Conservation (phyloP, 352 stramenopile genomes). For the Aphanomyces cochlioides region DNA sequence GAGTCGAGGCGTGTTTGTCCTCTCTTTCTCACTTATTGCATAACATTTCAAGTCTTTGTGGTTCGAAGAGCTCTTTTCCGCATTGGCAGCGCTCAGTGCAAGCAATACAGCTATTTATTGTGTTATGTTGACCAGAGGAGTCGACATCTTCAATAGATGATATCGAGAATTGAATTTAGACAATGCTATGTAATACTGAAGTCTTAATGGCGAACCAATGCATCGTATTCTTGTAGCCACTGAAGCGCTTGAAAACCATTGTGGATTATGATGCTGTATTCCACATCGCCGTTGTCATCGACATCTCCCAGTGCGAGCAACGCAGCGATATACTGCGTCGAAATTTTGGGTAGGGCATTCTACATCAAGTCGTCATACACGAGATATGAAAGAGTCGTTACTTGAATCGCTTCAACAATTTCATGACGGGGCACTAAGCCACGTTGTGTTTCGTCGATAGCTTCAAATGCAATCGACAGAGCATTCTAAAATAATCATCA, state of each 20-base stretch:
- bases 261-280: conserved; percentile 64
- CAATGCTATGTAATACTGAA: not conserved
- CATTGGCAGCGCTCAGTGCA: too few relatives aligned
- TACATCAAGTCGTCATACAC: conserved; percentile 33
- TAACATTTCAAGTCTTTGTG: too few relatives aligned
- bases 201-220: not conserved
- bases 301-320: conserved; percentile 59
- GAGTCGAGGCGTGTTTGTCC: too few relatives aligned
- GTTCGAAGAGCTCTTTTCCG: too few relatives aligned
- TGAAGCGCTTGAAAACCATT: conserved; percentile 72
- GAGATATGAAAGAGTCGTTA: not conserved
- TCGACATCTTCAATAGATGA: too few relatives aligned
- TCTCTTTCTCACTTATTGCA: too few relatives aligned
- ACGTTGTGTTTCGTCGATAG: conserved; percentile 56
- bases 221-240: conserved; percentile 77
- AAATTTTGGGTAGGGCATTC: conserved; percentile 65
- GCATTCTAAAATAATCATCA: conserved; percentile 24
- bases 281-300: conserved; percentile 64
- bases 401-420: conserved; percentile 40
- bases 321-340: conserved; percentile 54
- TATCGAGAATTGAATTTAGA: too few relatives aligned
- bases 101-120: too few relatives aligned
- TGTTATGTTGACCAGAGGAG: too few relatives aligned
- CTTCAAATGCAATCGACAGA: conserved; percentile 56
- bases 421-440: conserved; percentile 55